phyloP scores from a whole-genome alignment of 1,284 basidiomycete species.

The Puccinia novopanici region DNA sequence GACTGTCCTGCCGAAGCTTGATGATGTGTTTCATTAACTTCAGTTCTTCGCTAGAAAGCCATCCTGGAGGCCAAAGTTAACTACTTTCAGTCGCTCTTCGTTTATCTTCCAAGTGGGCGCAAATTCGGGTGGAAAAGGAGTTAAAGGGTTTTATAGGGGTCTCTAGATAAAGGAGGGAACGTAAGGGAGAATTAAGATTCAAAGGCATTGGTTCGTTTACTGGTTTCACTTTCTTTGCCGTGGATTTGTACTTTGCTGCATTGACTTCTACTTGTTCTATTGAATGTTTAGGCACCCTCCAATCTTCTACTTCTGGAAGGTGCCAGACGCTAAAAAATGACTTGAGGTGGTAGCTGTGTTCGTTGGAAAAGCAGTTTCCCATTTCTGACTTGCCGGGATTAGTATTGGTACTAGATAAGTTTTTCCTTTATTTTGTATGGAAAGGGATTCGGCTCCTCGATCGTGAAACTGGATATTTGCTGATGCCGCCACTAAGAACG shows the following conservation, averaged over 20 bases:
- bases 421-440: not conserved
- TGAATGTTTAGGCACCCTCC: no score
- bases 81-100: slow-evolving; percentile 2
- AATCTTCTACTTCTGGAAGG: no score
- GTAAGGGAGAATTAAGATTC: not conserved
- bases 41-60: not conserved
- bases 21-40: no score
- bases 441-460: not conserved
- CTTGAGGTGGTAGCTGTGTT: no score
- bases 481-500: not conserved
- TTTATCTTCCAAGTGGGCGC: not conserved
- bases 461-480: not conserved
- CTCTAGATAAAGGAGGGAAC: not conserved
- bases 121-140: not conserved
- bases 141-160: not conserved
- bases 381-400: not conserved
- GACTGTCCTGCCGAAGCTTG: not conserved
- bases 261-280: no score
- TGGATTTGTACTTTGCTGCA: no score
- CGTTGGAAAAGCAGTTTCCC: no score
- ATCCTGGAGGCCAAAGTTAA: slow-evolving; percentile 10
- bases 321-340: no score
- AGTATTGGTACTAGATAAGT: slow-evolving; percentile 4
- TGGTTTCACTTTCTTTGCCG: not conserved
- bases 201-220: not conserved